Percentiles rank a stretch among this genome's conserved stretches.
Conservation (phyloP, 164 flowering plant species). For the Vitis rotundifolia region DNA sequence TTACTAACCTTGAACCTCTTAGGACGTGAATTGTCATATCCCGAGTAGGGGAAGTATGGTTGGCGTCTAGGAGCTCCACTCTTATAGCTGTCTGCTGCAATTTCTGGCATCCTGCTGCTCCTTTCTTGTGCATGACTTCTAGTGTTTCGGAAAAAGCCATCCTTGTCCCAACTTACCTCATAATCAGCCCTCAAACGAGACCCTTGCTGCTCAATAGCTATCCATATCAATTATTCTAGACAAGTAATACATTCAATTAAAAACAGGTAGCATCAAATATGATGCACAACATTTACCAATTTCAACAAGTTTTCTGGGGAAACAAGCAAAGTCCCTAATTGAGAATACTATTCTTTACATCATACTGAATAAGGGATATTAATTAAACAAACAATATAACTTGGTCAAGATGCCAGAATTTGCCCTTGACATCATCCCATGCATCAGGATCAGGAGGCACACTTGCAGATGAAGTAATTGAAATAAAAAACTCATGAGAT, state of each 20-base stretch:
- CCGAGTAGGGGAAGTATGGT: conserved; percentile 27
- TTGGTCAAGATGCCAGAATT: too few relatives aligned
- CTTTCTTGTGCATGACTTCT: conserved; percentile 47
- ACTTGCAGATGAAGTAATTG: too few relatives aligned
- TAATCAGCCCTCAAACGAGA: conserved; percentile 84
- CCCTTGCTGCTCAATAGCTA: conserved; percentile 65
- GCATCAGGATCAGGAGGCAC: too few relatives aligned
- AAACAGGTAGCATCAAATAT: neutral
- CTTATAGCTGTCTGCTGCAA: conserved; percentile 28
- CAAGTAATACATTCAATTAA: neutral
- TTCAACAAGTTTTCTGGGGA: too few relatives aligned
- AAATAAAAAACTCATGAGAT: too few relatives aligned
- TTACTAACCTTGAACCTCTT: conserved; percentile 72
- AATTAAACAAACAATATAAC: too few relatives aligned
- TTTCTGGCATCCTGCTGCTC: conserved; percentile 25
- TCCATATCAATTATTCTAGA: conserved; percentile 5
- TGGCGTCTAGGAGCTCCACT: conserved; percentile 47
- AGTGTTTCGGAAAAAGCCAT: conserved; percentile 58
- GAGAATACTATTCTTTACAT: too few relatives aligned
- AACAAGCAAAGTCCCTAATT: too few relatives aligned
- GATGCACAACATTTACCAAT: too few relatives aligned
- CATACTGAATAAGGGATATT: too few relatives aligned
- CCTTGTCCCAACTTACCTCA: conserved; percentile 80
- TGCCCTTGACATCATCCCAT: too few relatives aligned
- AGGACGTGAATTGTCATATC: conserved; percentile 43